phyloP scores from a whole-genome alignment of 2,329 filamentous ascomycete genomes.

The Periconia sp. region DNA sequence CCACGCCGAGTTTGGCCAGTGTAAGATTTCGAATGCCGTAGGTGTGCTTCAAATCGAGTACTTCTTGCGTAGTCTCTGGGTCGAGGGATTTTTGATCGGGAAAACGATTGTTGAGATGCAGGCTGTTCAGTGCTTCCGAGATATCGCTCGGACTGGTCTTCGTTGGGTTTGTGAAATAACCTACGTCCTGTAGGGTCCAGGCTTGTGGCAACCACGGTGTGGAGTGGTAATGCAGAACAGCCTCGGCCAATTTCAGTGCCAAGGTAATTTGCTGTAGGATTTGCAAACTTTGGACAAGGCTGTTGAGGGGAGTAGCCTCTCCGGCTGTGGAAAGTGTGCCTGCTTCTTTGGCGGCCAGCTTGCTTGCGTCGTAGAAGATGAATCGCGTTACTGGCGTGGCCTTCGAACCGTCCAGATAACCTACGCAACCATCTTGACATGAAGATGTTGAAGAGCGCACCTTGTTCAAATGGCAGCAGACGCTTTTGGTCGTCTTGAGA shows the following conservation, averaged over 20 bases:
- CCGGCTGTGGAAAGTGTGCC: no score
- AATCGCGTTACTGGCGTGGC: no score
- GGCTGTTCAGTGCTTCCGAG: conserved; percentile 2
- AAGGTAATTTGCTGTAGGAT: no score
- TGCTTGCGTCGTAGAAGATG: no score
- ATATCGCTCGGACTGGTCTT: not conserved
- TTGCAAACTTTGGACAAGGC: no score
- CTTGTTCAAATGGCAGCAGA: conserved; percentile 4
- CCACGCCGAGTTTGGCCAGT: conserved; percentile 12
- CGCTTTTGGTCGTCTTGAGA: conserved; percentile 7
- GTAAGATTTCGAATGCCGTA: conserved; percentile 13
- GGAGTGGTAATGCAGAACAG: conserved; percentile 13
- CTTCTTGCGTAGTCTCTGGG: not conserved
- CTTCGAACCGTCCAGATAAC: conserved; percentile 11
- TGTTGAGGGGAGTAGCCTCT: no score
- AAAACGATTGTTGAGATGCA: conserved; percentile 9
- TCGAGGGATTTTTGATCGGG: not conserved
- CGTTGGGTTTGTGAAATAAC: conserved; percentile 8
- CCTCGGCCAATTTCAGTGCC: conserved; percentile 8
- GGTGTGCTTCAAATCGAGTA: conserved; percentile 1
- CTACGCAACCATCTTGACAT: conserved; percentile 8
- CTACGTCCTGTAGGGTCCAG: conserved; percentile 15
- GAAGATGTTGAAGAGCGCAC: conserved; percentile 8
- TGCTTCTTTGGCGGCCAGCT: no score
- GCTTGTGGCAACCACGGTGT: conserved; percentile 14